Base-by-base conservation (phyloP, 345 rosid genomes). In the Pistacia atlantica region DNA sequence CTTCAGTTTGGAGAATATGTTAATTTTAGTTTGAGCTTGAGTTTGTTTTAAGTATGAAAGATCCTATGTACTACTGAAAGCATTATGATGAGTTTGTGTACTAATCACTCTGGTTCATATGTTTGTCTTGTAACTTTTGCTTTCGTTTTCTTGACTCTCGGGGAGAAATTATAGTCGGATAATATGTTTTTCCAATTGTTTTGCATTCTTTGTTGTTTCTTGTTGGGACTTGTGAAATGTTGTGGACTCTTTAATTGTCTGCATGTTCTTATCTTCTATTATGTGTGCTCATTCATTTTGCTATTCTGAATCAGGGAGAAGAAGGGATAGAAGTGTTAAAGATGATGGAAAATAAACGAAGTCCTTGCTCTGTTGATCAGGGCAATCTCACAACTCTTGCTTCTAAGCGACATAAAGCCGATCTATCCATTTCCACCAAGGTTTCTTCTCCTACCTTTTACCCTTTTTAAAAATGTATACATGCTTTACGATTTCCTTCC, bases 271-370 rank as follows among this genome's bases (percentile, higher is more conserved):
- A n/a, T 69, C 14, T 67, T 56, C 69, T 63, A 60, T 68, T 73
- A 22, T 71, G 13, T 35, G 16, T 72, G 72, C 48, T 79, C 17
- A 65, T 74, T 71, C 49, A 76, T 18, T 64, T 79, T 71, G 20
- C 25, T 13, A 11, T 74, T 81, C 77, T 45, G 22, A 22, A 79
- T 51, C 65, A 85, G 90, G 86, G 70, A 85, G 86, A 79, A 68
- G 69, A 83, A 82, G 81, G 80, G 65, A 71, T 84, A 79, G 74
- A 81, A 13, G 79, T 67, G 0, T 72, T 65, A 74, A 88, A 83
- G 89, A 89, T 96, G 93, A 92, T 92, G 87, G 93, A 96, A 85
- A 84, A 90, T 83, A 93, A 96, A 84, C 82, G 87, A 69, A 89
- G 86, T 59, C 88, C 92, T 7, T 96, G 88, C 73, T 80, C 94